Conservation (phyloP, 306 rosid genomes). For the Oxytropis ochrocephala region DNA sequence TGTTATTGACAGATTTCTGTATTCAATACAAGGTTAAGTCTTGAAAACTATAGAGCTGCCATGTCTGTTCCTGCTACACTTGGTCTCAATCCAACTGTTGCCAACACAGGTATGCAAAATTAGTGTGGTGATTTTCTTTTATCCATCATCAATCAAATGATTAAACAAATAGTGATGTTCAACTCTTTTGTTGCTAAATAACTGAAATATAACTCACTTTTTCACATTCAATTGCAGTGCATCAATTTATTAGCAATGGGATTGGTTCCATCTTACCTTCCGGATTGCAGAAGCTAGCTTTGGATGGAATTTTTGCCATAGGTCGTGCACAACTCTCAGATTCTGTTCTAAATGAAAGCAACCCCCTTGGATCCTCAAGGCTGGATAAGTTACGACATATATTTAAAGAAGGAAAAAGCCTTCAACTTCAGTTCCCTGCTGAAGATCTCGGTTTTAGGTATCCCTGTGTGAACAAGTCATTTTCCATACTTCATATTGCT, state of each 20-base stretch:
- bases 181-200: constrained; percentile 11
- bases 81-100: constrained; percentile 85
- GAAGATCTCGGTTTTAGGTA: constrained; percentile 98
- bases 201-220: not conserved
- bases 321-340: constrained; percentile 85
- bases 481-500: not conserved
- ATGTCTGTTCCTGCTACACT: constrained; percentile 93
- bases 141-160: constrained; percentile 1
- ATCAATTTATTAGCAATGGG: constrained; percentile 45
- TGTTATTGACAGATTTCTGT: constrained; percentile 58
- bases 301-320: constrained; percentile 76
- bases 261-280: constrained; percentile 70
- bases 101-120: constrained; percentile 63
- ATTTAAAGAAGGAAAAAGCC: constrained; percentile 95
- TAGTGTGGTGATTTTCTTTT: constrained; percentile 8
- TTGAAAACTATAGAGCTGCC: constrained; percentile 84
- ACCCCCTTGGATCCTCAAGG: constrained; percentile 76
- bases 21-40: constrained; percentile 73
- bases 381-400: constrained; percentile 63
- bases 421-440: constrained; percentile 96
- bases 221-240: constrained; percentile 56
- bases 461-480: constrained; percentile 8
- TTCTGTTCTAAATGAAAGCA: constrained; percentile 58
- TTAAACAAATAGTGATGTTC: constrained; percentile 1
- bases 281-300: constrained; percentile 58